Evolutionary conservation across 2,329 filamentous ascomycete genomes (phyloP).

Genomic region (Penicillium brevicompactum): DNA sequence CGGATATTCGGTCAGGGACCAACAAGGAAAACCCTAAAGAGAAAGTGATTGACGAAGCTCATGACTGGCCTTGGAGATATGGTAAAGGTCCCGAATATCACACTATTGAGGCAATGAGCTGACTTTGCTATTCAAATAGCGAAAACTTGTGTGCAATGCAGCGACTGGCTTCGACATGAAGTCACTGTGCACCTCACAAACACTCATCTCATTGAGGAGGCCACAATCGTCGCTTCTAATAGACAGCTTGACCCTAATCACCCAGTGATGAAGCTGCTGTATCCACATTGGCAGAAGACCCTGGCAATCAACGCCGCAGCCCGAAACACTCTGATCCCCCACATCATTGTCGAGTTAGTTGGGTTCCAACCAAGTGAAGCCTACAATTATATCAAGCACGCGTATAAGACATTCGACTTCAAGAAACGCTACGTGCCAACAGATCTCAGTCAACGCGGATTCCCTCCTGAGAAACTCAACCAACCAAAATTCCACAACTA

Average conservation of each 20-base stretch:
- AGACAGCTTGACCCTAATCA: slow-evolving; percentile 4
- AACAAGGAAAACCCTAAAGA: background rate
- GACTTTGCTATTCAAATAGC: background rate
- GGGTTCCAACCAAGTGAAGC: slow-evolving; percentile 2
- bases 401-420: slow-evolving; percentile 6
- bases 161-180: no score
- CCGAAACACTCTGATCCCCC: slow-evolving; percentile 2
- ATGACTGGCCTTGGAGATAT: slow-evolving; percentile 15
- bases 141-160: background rate
- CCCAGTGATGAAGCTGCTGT: slow-evolving; percentile 5
- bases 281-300: slow-evolving; percentile 13
- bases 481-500: slow-evolving; percentile 11
- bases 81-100: background rate
- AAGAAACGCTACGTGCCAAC: slow-evolving; percentile 10
- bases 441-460: slow-evolving; percentile 8
- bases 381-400: slow-evolving; percentile 6
- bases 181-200: background rate
- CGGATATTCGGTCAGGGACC: background rate
- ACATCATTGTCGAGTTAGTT: slow-evolving; percentile 1
- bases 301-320: slow-evolving; percentile 6
- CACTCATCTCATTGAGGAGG: slow-evolving; percentile 10
- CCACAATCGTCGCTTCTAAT: slow-evolving; percentile 10
- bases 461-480: slow-evolving; percentile 12
- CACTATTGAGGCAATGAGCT: background rate
- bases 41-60: background rate